A percentile compares a stretch with the other conserved stretches of the same genome.
Evolutionary conservation across 2,329 filamentous ascomycete genomes (phyloP).

Genomic region (Xylaria sp.): DNA sequence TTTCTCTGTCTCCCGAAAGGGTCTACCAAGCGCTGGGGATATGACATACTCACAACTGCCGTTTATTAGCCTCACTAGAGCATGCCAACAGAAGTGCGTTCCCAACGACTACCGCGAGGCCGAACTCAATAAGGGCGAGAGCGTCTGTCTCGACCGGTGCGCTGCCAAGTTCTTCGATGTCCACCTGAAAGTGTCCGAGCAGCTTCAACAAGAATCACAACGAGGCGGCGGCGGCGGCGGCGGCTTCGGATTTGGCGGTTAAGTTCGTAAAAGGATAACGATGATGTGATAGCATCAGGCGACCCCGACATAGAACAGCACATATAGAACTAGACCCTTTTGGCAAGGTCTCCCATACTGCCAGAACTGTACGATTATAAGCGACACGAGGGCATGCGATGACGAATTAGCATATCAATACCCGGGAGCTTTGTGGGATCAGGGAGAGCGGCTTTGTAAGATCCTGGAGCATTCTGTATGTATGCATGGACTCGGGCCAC

Average conservation of each 20-base stretch:
- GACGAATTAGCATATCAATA: slow-evolving; percentile 24
- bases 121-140: slow-evolving; percentile 98
- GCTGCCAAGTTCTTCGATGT: slow-evolving; percentile 99
- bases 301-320: slow-evolving; percentile 9
- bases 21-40: too few relatives aligned
- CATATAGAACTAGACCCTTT: slow-evolving; percentile 17
- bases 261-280: background rate
- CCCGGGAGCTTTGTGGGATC: slow-evolving; percentile 15
- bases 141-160: slow-evolving; percentile 97
- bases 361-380: slow-evolving; percentile 36
- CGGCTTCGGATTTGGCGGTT: slow-evolving; percentile 58
- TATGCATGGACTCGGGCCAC: slow-evolving; percentile 20
- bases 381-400: slow-evolving; percentile 29
- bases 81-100: slow-evolving; percentile 94
- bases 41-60: slow-evolving; percentile 31
- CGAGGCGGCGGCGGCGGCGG: slow-evolving; percentile 69
- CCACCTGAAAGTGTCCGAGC: slow-evolving; percentile 96
- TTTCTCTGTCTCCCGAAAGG: background rate
- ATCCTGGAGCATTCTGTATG: slow-evolving; percentile 24
- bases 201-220: slow-evolving; percentile 89
- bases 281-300: slow-evolving; percentile 1
- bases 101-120: slow-evolving; percentile 92
- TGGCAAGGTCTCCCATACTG: slow-evolving; percentile 2
- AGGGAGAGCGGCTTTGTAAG: slow-evolving; percentile 9
- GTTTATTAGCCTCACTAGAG: slow-evolving; percentile 76